These are phyloP conservation scores for Tirmania nivea DNA, from an alignment of 495 filamentous ascomycete species.

Conservation along the genomic window DNA sequence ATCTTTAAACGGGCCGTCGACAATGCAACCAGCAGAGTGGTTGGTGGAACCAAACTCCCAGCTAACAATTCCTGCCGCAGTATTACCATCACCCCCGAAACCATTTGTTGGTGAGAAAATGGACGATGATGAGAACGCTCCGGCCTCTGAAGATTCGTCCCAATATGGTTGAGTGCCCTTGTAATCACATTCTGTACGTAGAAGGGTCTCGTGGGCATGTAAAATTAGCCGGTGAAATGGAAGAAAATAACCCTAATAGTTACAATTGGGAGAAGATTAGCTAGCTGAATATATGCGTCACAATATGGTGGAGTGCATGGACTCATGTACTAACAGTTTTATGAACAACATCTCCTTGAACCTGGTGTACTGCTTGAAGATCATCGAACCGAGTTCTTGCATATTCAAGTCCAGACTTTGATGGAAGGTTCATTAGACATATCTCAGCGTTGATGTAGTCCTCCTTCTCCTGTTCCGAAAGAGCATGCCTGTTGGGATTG, in stretches of 20 bases:
- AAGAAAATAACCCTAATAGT: conserved; percentile 15
- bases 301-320: too few species aligned
- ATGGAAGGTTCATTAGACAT: conserved; percentile 24
- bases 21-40: conserved; percentile 17
- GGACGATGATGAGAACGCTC: conserved; percentile 16
- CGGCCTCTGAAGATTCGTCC: conserved; percentile 26
- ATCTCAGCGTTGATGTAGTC: conserved; percentile 26
- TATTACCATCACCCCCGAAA: conserved; percentile 27
- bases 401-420: conserved; percentile 15
- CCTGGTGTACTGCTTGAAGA: conserved; percentile 15
- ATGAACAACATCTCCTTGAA: conserved; percentile 10
- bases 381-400: conserved; percentile 26
- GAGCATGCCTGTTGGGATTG: conserved; percentile 17
- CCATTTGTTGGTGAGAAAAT: conserved; percentile 20
- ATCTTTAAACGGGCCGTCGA: conserved; percentile 25
- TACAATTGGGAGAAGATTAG: too few species aligned
- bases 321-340: not conserved
- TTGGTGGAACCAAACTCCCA: not conserved
- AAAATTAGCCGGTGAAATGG: conserved; percentile 20
- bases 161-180: conserved; percentile 26
- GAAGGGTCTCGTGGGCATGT: conserved; percentile 17
- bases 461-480: conserved; percentile 22
- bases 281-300: too few species aligned
- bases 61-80: not conserved
- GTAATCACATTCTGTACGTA: conserved; percentile 22